A percentile compares a stretch with the other conserved stretches of the same genome.
Evolutionary conservation across 345 rosid species (phyloP).

Genomic region (Triadica sebifera): DNA sequence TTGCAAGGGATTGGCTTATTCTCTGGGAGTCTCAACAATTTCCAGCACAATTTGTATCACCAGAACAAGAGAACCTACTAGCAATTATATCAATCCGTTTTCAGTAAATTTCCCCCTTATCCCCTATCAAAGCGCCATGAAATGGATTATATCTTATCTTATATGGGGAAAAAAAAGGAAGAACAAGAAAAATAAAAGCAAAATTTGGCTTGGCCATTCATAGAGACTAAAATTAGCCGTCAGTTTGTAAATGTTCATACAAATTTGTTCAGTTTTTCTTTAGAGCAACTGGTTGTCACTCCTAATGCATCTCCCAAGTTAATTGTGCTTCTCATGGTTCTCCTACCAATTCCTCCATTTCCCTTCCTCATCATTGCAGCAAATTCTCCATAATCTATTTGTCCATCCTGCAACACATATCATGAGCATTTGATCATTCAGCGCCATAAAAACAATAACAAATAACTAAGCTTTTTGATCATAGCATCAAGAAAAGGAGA

Average conservation of each 20-base stretch:
- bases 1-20: too few relatives aligned
- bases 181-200: neutral
- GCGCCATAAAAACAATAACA: neutral
- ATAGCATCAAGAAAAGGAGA: too few relatives aligned
- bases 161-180: neutral
- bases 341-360: constrained; percentile 59
- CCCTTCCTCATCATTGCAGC: constrained; percentile 81
- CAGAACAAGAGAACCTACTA: too few relatives aligned
- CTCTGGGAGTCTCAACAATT: too few relatives aligned
- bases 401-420: constrained; percentile 55
- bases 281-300: constrained; percentile 18
- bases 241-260: neutral
- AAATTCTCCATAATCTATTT: constrained; percentile 69
- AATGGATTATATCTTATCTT: neutral
- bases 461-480: neutral
- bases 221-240: neutral
- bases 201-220: constrained; percentile 19
- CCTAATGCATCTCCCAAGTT: constrained; percentile 47
- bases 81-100: too few relatives aligned
- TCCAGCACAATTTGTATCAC: too few relatives aligned
- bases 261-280: neutral
- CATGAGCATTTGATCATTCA: neutral
- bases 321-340: constrained; percentile 55
- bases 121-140: too few relatives aligned
- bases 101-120: too few relatives aligned